phyloP scores from a whole-genome alignment of 2,329 filamentous ascomycete species.

The Bipolaris cookei region DNA sequence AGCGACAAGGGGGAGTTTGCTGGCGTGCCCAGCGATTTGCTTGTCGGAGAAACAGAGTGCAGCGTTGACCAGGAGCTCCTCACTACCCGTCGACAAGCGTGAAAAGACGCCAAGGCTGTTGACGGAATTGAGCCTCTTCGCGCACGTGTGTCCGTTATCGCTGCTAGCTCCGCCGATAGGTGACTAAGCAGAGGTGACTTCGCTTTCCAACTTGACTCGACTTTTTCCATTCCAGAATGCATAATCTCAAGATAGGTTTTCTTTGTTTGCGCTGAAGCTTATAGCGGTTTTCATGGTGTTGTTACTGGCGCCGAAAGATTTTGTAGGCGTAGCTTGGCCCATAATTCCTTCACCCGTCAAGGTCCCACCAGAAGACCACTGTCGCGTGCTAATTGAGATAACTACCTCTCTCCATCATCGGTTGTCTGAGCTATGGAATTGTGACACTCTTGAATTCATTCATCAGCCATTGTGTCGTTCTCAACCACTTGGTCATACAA shows the following conservation, averaged over 20 bases:
- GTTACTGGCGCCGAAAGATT: too few relatives aligned
- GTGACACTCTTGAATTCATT: neutral
- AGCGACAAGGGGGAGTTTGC: constrained; percentile 28
- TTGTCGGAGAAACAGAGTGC: constrained; percentile 16
- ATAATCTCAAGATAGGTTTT: too few relatives aligned
- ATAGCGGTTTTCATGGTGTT: too few relatives aligned
- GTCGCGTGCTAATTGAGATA: neutral
- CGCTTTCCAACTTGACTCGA: neutral
- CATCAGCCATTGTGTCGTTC: neutral
- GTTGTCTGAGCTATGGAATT: neutral
- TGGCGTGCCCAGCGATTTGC: constrained; percentile 30
- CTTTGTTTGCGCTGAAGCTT: too few relatives aligned
- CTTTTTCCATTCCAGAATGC: neutral
- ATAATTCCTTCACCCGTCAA: neutral
- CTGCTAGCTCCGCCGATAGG: constrained; percentile 10
- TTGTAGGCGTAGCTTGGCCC: neutral
- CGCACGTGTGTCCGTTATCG: constrained; percentile 21
- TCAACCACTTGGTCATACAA: neutral
- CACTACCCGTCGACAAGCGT: constrained; percentile 15
- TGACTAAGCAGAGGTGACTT: constrained; percentile 10
- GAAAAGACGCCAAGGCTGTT: constrained; percentile 29
- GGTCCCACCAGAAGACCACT: neutral
- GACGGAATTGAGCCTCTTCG: constrained; percentile 22
- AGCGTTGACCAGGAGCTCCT: constrained; percentile 23
- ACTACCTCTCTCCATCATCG: neutral